Evolutionary conservation across 441 rosid genomes (phyloP), one percentile per base, ranked within the genome.

Genomic region (Brassica hybrid): DNA sequence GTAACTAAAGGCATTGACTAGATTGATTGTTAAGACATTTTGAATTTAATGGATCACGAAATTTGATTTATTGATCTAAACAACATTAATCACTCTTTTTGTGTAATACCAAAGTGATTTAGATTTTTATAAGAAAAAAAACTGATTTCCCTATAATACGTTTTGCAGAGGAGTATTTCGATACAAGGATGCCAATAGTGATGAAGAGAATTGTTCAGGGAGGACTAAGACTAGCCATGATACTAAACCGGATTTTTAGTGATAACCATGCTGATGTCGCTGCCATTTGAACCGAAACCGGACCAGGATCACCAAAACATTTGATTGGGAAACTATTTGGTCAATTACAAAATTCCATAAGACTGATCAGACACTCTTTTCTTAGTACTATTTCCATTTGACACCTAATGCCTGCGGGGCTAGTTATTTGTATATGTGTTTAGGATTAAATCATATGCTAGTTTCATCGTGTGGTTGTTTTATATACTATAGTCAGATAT

Each of bases 151-250:
- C 12, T 45, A 54, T 0, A 57, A 13, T 64, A 62, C 6, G 18
- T 60, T 36, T 64, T 74, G 66, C 81, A 94, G 97, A 90, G 74
- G 97, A 94, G 21, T 94, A 94, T 85, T 94, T 91, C 80, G 57
- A 86, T 64, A 84, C 98, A 59, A 91, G 97, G 80, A 78, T 89
- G 94, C 92, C 97, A 21, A 67, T 90, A 71, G 97, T 93, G 62
- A 92, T 91, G 97, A 91, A 91, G 79, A 88, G 97, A 54, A 84
- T 94, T 18, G 94, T 96, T 65, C 97, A 94, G 58, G 99, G 97
- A 14, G 99, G 82, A 67, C 82, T 94, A 57, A 87, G 98, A 54
- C 68, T 94, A 76, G 97, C 93, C 78, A 91, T 94, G 97, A 76
- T 84, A 70, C 84, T 94, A 86, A 94, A 94, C 84, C 69, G 73